Evolutionary conservation across 352 stramenopile genomes (phyloP).

Genomic region (Albugo candida): DNA sequence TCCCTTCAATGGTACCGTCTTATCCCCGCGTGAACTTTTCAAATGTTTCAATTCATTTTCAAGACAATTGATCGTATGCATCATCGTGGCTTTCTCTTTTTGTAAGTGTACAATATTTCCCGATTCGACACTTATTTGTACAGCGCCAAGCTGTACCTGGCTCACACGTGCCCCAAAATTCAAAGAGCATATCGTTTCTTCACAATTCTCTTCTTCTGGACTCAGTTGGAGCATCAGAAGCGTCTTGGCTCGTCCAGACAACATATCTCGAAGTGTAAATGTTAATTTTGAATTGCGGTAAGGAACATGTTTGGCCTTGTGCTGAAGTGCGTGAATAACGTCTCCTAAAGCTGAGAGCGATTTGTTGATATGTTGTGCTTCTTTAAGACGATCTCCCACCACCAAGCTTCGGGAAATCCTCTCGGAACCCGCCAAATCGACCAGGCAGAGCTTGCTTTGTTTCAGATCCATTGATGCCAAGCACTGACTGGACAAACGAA

Average conservation of each 20-base stretch:
- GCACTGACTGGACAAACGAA: slow-evolving; percentile 57
- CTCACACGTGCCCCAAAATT: slow-evolving; percentile 80
- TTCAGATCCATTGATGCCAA: slow-evolving; percentile 43
- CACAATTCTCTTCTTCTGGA: slow-evolving; percentile 46
- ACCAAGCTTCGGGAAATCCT: slow-evolving; percentile 76
- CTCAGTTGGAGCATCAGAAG: slow-evolving; percentile 85
- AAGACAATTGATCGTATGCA: neutral
- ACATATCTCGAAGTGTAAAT: slow-evolving; percentile 83
- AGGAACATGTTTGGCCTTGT: slow-evolving; percentile 85
- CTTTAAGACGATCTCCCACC: slow-evolving; percentile 78
- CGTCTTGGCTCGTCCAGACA: slow-evolving; percentile 81
- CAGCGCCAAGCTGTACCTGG: slow-evolving; percentile 74
- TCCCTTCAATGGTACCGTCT: too few relatives aligned
- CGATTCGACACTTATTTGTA: slow-evolving; percentile 62
- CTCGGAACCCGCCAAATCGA: slow-evolving; percentile 96
- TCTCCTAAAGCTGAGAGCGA: slow-evolving; percentile 92
- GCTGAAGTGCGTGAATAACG: slow-evolving; percentile 87
- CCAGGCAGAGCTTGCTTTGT: slow-evolving; percentile 87
- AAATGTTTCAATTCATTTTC: too few relatives aligned
- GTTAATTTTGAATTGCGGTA: slow-evolving; percentile 93
- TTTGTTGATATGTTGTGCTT: slow-evolving; percentile 98
- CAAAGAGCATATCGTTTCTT: slow-evolving; percentile 82
- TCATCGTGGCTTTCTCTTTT: slow-evolving; percentile 33
- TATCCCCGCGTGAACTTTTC: too few relatives aligned
- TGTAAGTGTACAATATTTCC: slow-evolving; percentile 50